Evolutionary conservation across 805 yeast species (phyloP).

Genomic region (Barnettozyma populi): DNA sequence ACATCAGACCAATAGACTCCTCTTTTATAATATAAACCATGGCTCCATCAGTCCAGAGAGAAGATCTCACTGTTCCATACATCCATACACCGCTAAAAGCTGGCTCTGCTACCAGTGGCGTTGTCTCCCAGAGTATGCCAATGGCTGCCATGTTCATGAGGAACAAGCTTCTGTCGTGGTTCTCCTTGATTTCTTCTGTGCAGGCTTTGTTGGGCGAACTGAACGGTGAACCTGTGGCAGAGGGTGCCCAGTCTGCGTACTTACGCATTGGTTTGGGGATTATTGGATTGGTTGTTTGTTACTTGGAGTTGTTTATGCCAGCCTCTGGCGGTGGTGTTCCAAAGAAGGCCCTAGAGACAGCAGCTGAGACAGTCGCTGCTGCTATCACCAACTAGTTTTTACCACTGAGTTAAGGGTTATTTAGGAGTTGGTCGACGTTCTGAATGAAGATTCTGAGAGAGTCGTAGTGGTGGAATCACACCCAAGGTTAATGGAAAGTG

Average conservation of each 20-base stretch:
- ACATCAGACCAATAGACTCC: not conserved
- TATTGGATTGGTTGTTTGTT: conserved; percentile 46
- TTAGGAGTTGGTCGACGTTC: not conserved
- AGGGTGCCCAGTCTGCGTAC: conserved; percentile 34
- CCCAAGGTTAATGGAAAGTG: too few species aligned
- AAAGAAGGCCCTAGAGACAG: conserved; percentile 23
- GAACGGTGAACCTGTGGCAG: conserved; percentile 25
- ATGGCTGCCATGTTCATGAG: conserved; percentile 66
- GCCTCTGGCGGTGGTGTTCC: conserved; percentile 25
- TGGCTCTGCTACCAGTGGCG: conserved; percentile 38
- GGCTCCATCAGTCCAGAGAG: conserved; percentile 30
- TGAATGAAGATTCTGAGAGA: not conserved
- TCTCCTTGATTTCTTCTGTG: conserved; percentile 45
- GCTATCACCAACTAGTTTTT: conserved; percentile 9
- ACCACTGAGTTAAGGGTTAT: too few species aligned
- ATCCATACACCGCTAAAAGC: conserved; percentile 44
- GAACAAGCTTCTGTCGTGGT: conserved; percentile 47
- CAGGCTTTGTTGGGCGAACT: conserved; percentile 31
- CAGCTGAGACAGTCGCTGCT: conserved; percentile 17
- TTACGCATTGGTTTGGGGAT: conserved; percentile 30
- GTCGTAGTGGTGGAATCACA: too few species aligned
- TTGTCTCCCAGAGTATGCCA: conserved; percentile 54
- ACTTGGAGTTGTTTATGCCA: conserved; percentile 39
- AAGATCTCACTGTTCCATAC: conserved; percentile 36
- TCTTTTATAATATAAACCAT: conserved; percentile 2